Conservation (phyloP, 805 yeast genomes). For the Grigorovia transvaalensis region DNA sequence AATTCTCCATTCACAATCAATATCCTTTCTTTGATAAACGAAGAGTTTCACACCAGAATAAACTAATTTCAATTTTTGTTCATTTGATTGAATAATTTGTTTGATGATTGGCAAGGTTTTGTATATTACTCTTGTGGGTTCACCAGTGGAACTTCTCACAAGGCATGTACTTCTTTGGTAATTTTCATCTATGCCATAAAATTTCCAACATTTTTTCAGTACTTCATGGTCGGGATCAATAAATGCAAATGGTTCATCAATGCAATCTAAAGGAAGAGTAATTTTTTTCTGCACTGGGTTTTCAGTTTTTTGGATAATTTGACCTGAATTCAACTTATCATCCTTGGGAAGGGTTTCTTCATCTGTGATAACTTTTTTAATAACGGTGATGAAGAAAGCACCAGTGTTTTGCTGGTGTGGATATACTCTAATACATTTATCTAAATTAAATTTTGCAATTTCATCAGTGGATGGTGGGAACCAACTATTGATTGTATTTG, state of each 20-base stretch:
- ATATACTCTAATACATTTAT: constrained; percentile 85
- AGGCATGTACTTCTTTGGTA: constrained; percentile 67
- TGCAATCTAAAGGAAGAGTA: constrained; percentile 81
- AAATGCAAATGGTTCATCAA: constrained; percentile 89
- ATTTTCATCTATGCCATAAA: constrained; percentile 61
- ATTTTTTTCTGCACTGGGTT: constrained; percentile 36
- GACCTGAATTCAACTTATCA: no score
- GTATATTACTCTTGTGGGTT: constrained; percentile 84
- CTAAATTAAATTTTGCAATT: constrained; percentile 47
- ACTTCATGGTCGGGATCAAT: constrained; percentile 57
- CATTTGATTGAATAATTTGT: constrained; percentile 57
- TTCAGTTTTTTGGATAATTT: constrained; percentile 12
- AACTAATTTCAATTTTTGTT: constrained; percentile 71
- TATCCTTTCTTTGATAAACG: constrained; percentile 75
- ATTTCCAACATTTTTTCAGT: constrained; percentile 69
- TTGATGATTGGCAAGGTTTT: constrained; percentile 72
- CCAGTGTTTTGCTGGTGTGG: constrained; percentile 98
- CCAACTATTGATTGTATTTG: constrained; percentile 39
- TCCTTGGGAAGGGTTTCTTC: neutral
- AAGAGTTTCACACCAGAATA: constrained; percentile 89
- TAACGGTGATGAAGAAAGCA: constrained; percentile 89
- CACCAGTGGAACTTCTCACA: constrained; percentile 93
- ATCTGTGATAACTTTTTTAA: constrained; percentile 44
- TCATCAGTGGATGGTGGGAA: constrained; percentile 82
- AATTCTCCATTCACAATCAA: constrained; percentile 82